These are phyloP conservation scores for Jatropha podagrica DNA, from an alignment of 441 rosid genomes.

Conservation along the genomic window DNA sequence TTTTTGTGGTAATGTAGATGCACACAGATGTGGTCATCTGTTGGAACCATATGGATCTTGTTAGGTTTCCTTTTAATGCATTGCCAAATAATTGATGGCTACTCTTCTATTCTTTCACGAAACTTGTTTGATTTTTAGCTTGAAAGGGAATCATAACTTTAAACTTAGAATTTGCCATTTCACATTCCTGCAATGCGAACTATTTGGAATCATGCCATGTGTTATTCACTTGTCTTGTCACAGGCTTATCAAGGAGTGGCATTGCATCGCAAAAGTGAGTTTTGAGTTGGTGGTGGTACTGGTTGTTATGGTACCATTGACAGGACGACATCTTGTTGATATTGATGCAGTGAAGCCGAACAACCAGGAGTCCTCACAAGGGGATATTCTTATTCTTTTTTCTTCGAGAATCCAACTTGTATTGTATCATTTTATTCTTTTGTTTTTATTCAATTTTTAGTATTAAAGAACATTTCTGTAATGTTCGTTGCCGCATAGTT, in stretches of 20 bases:
- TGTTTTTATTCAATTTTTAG: neutral
- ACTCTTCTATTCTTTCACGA: constrained; percentile 36
- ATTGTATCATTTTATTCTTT: neutral
- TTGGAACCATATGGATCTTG: constrained; percentile 29
- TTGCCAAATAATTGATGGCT: constrained; percentile 50
- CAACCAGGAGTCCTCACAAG: neutral
- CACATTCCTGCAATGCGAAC: neutral
- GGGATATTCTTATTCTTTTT: neutral
- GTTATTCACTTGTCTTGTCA: neutral
- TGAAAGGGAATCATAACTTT: constrained; percentile 20
- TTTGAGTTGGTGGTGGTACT: neutral
- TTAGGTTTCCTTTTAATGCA: constrained; percentile 32
- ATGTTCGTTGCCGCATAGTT: neutral
- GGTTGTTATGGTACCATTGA: neutral
- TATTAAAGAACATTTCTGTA: neutral
- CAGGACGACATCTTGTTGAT: neutral
- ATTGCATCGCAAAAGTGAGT: neutral
- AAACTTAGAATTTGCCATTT: neutral
- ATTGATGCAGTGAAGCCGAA: neutral
- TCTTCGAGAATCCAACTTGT: neutral
- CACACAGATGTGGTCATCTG: constrained; percentile 29
- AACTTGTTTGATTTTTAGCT: constrained; percentile 24
- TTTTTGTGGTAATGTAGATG: constrained; percentile 28
- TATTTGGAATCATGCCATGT: neutral
- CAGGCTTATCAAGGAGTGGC: neutral